Conservation (phyloP, 1,139 yeast genomes). For the Kodamaea fungicola region DNA sequence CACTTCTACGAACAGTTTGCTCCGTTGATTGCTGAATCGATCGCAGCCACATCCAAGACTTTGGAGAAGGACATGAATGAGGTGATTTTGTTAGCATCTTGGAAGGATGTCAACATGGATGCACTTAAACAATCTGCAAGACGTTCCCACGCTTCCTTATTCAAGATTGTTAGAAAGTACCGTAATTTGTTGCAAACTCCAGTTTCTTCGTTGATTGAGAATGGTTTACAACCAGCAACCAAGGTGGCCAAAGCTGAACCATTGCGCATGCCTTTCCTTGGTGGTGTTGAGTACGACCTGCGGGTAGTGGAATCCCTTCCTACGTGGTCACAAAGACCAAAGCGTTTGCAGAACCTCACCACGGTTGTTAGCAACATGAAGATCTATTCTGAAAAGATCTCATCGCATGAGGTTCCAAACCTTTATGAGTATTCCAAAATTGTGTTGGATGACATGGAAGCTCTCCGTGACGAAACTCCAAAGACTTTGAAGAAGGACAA, state of each 20-base stretch:
- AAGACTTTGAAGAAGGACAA: slow-evolving; percentile 62
- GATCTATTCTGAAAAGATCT: slow-evolving; percentile 40
- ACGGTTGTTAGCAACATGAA: slow-evolving; percentile 56
- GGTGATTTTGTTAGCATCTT: slow-evolving; percentile 83
- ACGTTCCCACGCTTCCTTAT: slow-evolving; percentile 78
- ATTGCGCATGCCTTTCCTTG: background rate
- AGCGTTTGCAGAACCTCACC: slow-evolving; percentile 47
- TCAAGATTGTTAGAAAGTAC: slow-evolving; percentile 81
- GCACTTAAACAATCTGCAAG: slow-evolving; percentile 93
- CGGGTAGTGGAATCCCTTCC: slow-evolving; percentile 16
- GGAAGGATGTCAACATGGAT: slow-evolving; percentile 95
- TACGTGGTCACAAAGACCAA: slow-evolving; percentile 56
- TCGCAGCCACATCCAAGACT: slow-evolving; percentile 45
- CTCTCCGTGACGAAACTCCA: slow-evolving; percentile 77
- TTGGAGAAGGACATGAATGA: slow-evolving; percentile 82
- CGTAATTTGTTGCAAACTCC: slow-evolving; percentile 58
- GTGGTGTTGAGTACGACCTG: background rate
- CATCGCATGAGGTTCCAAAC: slow-evolving; percentile 30
- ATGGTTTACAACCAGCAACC: slow-evolving; percentile 40
- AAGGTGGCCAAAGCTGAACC: background rate
- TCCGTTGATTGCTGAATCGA: slow-evolving; percentile 41
- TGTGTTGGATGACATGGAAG: slow-evolving; percentile 55
- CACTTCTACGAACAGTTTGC: slow-evolving; percentile 66
- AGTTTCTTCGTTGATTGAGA: slow-evolving; percentile 56
- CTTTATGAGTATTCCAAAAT: slow-evolving; percentile 54